Conservation (phyloP, 2,329 filamentous ascomycete genomes). For the Coniochaeta sp. region DNA sequence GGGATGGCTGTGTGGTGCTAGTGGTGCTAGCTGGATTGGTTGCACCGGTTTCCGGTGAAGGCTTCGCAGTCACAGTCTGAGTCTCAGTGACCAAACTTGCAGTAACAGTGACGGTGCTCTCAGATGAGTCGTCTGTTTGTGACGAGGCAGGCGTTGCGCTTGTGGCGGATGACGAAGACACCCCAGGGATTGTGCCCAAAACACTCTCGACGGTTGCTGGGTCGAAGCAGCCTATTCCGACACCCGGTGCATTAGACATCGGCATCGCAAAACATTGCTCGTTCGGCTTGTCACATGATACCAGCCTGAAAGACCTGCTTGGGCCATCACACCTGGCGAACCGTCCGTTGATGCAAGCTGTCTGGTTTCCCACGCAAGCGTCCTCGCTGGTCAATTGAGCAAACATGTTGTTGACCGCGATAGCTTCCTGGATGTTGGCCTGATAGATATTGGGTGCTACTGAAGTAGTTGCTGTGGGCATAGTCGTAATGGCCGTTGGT, state of each 20-base stretch:
- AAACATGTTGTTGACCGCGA: conserved; percentile 40
- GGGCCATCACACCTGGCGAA: conserved; percentile 35
- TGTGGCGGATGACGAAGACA: background rate
- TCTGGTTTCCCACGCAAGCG: conserved; percentile 38
- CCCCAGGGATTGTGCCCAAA: conserved; percentile 23
- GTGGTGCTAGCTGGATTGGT: background rate
- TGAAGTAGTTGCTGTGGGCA: conserved; percentile 35
- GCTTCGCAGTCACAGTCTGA: conserved; percentile 6
- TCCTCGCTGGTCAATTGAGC: conserved; percentile 29
- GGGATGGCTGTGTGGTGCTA: background rate
- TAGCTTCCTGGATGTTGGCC: conserved; percentile 36
- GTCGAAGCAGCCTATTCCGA: conserved; percentile 40
- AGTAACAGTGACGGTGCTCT: background rate
- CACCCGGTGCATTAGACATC: conserved; percentile 38
- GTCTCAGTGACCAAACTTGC: background rate
- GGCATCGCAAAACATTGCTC: conserved; percentile 46
- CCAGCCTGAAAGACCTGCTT: conserved; percentile 33
- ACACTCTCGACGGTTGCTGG: conserved; percentile 30
- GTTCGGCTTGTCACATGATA: conserved; percentile 23
- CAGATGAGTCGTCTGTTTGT: background rate
- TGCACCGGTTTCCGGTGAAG: conserved; percentile 1
- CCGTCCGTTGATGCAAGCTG: conserved; percentile 45
- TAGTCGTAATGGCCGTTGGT: conserved; percentile 7
- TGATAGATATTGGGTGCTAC: conserved; percentile 20
- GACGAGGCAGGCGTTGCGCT: background rate